Base-by-base conservation (phyloP, 1,284 basidiomycete species). In the Thecaphora thlaspeos region DNA sequence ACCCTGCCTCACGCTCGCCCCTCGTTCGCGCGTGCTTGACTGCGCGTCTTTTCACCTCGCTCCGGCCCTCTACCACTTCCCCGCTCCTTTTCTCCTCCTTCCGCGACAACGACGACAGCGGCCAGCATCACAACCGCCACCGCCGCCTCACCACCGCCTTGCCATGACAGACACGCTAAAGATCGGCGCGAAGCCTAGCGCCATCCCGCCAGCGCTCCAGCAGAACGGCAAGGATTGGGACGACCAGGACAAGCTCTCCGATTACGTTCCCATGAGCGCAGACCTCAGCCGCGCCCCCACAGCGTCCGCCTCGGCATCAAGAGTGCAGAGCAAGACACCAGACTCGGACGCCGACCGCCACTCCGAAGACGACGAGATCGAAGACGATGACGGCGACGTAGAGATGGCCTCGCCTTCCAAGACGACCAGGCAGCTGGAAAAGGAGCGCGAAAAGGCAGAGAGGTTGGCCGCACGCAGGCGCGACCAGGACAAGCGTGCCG, bases 241-340 rank as follows among this genome's bases (percentile, higher is more conserved):
- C 38, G 71, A 70, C 41, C 58, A 73, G 51, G 69, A 75, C 45
- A 70, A 70, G 57, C 59, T 71, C 32, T 70, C 68, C 42, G 70
- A 73, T 48, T 66, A 68, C 41, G 54, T 73, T 4, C 68, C 73
- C 23, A 44, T 43, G 32, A 63, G 58, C 17, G 68, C 50, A n/a
- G 69, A 71, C 21, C 59, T 69, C 38, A 61, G 56, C 22, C 53
- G 68, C 7, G 65, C 65, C 2, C 64, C 64, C 19, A 64, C 65
- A 19, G 66, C 59, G 17, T 66, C 59, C 9, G 68, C 61, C 12
- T 62, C 62, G 17, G 59, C 57, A 5, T 70, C 63, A 2, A 34
- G 61, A 8, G 64, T 55, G 24, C 53, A 57, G 40, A 60, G 60
- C 7, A 56, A 54, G 32, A 51, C 60, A 39, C 51, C 42, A 47